Evolutionary conservation across 2,329 filamentous ascomycete genomes (phyloP).

Genomic region (Dactylonectria macrodidyma): DNA sequence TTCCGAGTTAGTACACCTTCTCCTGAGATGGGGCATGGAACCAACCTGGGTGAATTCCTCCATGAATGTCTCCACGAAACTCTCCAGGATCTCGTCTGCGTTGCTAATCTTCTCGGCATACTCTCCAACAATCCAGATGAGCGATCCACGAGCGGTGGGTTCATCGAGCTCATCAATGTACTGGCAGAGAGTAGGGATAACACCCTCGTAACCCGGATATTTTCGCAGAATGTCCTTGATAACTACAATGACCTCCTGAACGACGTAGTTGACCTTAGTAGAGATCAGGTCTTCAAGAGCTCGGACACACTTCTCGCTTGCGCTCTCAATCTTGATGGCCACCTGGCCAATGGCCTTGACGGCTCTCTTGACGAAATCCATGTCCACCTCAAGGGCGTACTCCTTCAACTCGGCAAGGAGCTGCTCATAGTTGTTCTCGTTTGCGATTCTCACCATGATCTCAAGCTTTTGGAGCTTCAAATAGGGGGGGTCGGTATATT

Average conservation of each 20-base stretch:
- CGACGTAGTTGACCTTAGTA: constrained; percentile 98
- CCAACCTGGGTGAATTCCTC: constrained; percentile 95
- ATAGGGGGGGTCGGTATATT: constrained; percentile 98
- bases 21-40: constrained; percentile 18
- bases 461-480: constrained; percentile 98
- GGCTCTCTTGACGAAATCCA: constrained; percentile 96
- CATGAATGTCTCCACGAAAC: constrained; percentile 94
- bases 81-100: constrained; percentile 91
- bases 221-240: constrained; percentile 99
- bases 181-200: constrained; percentile 95
- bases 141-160: constrained; percentile 87
- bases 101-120: constrained; percentile 99
- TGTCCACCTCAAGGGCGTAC: constrained; percentile 97
- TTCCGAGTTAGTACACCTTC: background rate
- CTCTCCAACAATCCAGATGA: constrained; percentile 99
- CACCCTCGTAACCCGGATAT: constrained; percentile 97
- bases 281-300: constrained; percentile 94
- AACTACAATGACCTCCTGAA: constrained; percentile 98
- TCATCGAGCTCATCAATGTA: constrained; percentile 98
- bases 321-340: constrained; percentile 97
- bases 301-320: constrained; percentile 96
- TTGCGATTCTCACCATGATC: constrained; percentile 99
- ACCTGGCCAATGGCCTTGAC: constrained; percentile 98
- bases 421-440: constrained; percentile 96
- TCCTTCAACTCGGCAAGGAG: constrained; percentile 95